A percentile compares a stretch with the other conserved stretches of the same genome.
phyloP scores from a whole-genome alignment of 345 rosid species.

The Bruguiera sexangula region DNA sequence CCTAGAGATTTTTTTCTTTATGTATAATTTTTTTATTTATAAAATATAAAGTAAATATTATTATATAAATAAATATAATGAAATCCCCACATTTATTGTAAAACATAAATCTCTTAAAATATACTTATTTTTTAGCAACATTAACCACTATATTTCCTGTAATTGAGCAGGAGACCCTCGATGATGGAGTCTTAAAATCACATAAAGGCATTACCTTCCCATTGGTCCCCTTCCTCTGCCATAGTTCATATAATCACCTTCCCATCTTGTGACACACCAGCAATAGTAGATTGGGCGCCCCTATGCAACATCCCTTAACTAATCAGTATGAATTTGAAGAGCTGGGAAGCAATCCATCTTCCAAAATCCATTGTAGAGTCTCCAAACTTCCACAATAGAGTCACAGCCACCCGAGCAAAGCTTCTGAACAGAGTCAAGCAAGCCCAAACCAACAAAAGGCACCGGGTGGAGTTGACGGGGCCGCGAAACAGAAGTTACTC shows the following conservation, averaged over 20 bases:
- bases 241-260: slow-evolving; percentile 19
- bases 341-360: too few species aligned
- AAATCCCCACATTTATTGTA: too few species aligned
- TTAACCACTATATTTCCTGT: slow-evolving; percentile 16
- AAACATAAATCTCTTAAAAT: too few species aligned
- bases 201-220: slow-evolving; percentile 17
- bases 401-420: background rate
- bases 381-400: too few species aligned
- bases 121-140: slow-evolving; percentile 5
- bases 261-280: slow-evolving; percentile 23
- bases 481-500: background rate
- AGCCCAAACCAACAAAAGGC: background rate
- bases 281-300: slow-evolving; percentile 20
- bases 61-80: background rate
- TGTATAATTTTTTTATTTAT: slow-evolving; percentile 6
- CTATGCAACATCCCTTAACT: slow-evolving; percentile 15
- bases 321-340: too few species aligned
- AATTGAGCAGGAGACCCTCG: slow-evolving; percentile 22
- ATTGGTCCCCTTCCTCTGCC: slow-evolving; percentile 16
- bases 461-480: background rate
- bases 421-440: background rate
- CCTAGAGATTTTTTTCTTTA: too few species aligned
- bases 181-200: slow-evolving; percentile 16
- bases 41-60: slow-evolving; percentile 7
- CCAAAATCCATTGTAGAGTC: too few species aligned